Percentiles rank a stretch among this genome's conserved stretches.
phyloP scores from a whole-genome alignment of 2,329 filamentous ascomycete species.

The Aspergillus glaucus region DNA sequence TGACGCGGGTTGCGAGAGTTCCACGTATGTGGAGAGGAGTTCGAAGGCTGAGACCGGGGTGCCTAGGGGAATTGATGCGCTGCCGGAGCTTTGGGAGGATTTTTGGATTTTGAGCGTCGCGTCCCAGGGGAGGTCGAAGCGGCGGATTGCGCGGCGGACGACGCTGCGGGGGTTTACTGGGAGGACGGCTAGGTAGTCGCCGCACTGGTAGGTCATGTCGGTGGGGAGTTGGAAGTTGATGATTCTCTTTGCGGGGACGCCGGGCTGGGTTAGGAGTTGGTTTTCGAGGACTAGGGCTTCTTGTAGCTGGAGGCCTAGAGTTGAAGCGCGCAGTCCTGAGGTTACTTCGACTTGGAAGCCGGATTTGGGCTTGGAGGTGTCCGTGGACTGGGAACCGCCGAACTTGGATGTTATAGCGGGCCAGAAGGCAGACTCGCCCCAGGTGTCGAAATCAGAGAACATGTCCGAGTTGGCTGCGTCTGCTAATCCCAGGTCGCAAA shows the following conservation, averaged over 20 bases:
- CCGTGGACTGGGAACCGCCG: constrained; percentile 15
- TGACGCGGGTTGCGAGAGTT: constrained; percentile 66
- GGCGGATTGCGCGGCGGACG: constrained; percentile 57
- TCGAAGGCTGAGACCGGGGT: constrained; percentile 55
- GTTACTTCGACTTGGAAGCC: constrained; percentile 45
- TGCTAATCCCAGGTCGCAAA: constrained; percentile 49
- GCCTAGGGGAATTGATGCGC: constrained; percentile 45
- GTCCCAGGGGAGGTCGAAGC: constrained; percentile 64
- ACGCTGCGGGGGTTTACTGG: constrained; percentile 61
- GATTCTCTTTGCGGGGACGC: constrained; percentile 54
- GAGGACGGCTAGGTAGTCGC: constrained; percentile 70
- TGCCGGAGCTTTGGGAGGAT: constrained; percentile 29
- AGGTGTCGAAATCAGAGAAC: constrained; percentile 62
- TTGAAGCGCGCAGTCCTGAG: constrained; percentile 48
- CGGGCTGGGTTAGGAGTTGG: constrained; percentile 46
- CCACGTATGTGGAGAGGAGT: constrained; percentile 64
- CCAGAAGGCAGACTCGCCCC: constrained; percentile 58
- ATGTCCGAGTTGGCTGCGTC: constrained; percentile 60
- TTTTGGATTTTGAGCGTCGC: constrained; percentile 56
- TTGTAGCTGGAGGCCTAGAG: constrained; percentile 58
- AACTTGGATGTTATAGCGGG: constrained; percentile 41
- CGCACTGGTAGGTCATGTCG: constrained; percentile 60
- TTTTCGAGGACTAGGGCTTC: constrained; percentile 55
- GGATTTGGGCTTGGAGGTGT: constrained; percentile 28
- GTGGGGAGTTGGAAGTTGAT: constrained; percentile 63